Evolutionary conservation across 257 asterid genomes (phyloP).

Genomic region (Nicotiana attenuata): DNA sequence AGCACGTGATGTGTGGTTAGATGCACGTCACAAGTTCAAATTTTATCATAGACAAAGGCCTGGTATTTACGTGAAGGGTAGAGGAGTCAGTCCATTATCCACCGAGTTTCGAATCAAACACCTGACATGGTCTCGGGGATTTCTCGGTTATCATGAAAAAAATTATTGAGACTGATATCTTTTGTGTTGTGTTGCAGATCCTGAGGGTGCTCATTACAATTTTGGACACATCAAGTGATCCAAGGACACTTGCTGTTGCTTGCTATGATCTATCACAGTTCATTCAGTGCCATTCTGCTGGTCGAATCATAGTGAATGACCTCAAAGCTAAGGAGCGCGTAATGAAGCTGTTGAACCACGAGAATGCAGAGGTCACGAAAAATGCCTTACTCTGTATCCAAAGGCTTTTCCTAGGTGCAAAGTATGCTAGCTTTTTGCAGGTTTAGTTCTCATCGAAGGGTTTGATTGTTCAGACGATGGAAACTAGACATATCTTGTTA

Average conservation of each 20-base stretch:
- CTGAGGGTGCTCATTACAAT: slow-evolving; percentile 80
- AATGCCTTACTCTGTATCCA: slow-evolving; percentile 94
- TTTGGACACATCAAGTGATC: slow-evolving; percentile 76
- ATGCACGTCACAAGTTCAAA: too few species aligned
- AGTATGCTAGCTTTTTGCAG: slow-evolving; percentile 94
- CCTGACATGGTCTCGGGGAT: too few species aligned
- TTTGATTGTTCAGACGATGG: not conserved
- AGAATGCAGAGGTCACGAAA: slow-evolving; percentile 83
- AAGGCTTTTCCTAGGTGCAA: slow-evolving; percentile 92
- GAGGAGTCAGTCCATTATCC: too few species aligned
- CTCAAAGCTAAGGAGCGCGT: slow-evolving; percentile 94
- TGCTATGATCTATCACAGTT: slow-evolving; percentile 91
- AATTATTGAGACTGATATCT: not conserved
- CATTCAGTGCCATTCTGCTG: slow-evolving; percentile 89
- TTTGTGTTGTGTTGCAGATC: slow-evolving; percentile 42
- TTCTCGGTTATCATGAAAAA: too few species aligned
- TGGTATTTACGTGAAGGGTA: too few species aligned
- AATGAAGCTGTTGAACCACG: slow-evolving; percentile 93
- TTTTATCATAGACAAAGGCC: too few species aligned
- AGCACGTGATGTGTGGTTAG: too few species aligned
- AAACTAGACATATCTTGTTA: not conserved
- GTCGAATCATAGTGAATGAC: slow-evolving; percentile 79
- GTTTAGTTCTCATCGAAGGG: slow-evolving; percentile 18
- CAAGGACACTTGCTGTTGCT: slow-evolving; percentile 87
- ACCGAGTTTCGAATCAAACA: too few species aligned